phyloP scores from a whole-genome alignment of 1,284 basidiomycete species.

The Apiotrichum gamsii region DNA sequence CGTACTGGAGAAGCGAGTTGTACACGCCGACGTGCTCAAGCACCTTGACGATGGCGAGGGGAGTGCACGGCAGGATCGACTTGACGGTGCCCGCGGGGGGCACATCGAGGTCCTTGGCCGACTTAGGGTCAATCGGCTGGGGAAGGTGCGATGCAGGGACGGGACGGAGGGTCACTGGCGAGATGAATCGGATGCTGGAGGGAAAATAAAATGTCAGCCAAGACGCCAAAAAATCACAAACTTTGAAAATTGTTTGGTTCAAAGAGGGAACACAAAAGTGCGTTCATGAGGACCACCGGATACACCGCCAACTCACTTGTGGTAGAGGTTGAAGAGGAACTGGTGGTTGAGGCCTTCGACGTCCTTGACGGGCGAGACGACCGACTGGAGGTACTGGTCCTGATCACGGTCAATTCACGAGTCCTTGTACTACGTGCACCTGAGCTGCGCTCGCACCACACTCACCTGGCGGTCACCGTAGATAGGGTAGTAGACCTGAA shows the following conservation, averaged over 20 bases:
- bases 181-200: constrained; percentile 62
- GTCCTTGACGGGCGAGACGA: constrained; percentile 85
- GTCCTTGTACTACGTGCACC: background rate
- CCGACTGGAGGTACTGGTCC: constrained; percentile 86
- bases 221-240: background rate
- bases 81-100: constrained; percentile 56
- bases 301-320: constrained; percentile 61
- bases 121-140: constrained; percentile 28
- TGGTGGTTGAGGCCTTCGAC: constrained; percentile 95
- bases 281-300: background rate
- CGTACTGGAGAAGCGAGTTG: constrained; percentile 84
- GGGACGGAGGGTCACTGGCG: constrained; percentile 46
- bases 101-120: constrained; percentile 48
- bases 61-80: constrained; percentile 90
- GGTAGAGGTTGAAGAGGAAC: constrained; percentile 93
- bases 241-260: no score
- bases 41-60: constrained; percentile 91
- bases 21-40: constrained; percentile 88
- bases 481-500: constrained; percentile 85
- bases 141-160: constrained; percentile 38
- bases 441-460: background rate
- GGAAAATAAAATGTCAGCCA: background rate
- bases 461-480: constrained; percentile 70
- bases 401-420: constrained; percentile 46
- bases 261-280: background rate